phyloP scores from a whole-genome alignment of 495 filamentous ascomycete genomes.

The Lasiosphaeris hirsuta region DNA sequence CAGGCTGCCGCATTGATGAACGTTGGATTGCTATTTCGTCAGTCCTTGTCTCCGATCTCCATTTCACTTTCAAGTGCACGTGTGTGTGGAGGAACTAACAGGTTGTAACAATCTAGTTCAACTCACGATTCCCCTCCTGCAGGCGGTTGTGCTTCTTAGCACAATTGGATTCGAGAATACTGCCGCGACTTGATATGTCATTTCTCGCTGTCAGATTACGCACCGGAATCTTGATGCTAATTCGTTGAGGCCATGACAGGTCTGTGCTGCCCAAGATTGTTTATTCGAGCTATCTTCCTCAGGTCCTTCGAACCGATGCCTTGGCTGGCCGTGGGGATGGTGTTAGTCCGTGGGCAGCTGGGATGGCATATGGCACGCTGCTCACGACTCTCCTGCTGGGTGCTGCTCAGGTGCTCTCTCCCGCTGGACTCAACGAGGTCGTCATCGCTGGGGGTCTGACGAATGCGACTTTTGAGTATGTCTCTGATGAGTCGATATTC shows the following conservation, averaged over 20 bases:
- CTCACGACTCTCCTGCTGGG: not conserved
- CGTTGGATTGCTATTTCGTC: not conserved
- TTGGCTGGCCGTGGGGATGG: not conserved
- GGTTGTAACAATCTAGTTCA: not conserved
- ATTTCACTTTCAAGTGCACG: not conserved
- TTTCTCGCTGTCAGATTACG: too few relatives aligned
- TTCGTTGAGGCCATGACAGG: not conserved
- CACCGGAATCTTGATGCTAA: not conserved
- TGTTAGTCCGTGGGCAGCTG: not conserved
- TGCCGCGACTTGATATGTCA: not conserved
- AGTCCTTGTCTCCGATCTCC: not conserved
- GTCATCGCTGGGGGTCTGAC: not conserved
- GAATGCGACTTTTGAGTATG: slow-evolving; percentile 1
- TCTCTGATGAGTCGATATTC: not conserved
- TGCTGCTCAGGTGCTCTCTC: not conserved
- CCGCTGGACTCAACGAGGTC: not conserved
- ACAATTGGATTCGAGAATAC: not conserved
- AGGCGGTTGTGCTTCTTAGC: not conserved
- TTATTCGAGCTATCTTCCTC: not conserved
- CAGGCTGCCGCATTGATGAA: not conserved
- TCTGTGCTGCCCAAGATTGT: not conserved
- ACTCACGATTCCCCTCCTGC: not conserved
- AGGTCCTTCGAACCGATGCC: not conserved
- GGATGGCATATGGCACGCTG: not conserved
- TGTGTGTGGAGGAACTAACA: not conserved